A percentile compares a stretch with the other conserved stretches of the same genome.
Conservation (phyloP, 2,329 filamentous ascomycete genomes). For the Aphanocladium album region DNA sequence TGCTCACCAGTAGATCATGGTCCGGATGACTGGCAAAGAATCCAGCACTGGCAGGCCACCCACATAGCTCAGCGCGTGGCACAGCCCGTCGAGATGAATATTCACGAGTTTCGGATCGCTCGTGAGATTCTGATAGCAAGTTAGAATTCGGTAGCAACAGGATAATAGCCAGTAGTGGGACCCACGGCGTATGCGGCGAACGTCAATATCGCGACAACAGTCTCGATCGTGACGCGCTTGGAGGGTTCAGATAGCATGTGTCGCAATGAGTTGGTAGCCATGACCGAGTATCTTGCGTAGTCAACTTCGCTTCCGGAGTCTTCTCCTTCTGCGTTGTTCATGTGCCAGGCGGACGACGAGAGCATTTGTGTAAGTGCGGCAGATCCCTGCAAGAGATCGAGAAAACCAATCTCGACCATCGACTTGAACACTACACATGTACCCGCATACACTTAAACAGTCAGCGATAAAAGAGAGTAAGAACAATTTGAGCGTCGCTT, state of each 20-base stretch:
- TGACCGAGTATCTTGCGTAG: background rate
- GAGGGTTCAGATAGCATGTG: background rate
- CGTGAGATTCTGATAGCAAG: background rate
- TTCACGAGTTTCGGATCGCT: background rate
- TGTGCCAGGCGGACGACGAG: background rate
- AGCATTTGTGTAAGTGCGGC: constrained; percentile 5
- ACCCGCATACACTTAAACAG: background rate
- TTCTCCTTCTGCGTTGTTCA: background rate
- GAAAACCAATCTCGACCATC: constrained; percentile 9
- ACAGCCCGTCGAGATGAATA: background rate
- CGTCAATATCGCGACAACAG: background rate
- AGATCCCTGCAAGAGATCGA: background rate
- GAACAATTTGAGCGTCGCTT: background rate
- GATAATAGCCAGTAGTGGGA: background rate
- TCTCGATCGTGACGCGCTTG: background rate
- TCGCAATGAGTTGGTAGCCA: background rate
- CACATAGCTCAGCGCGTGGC: background rate
- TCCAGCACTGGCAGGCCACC: background rate
- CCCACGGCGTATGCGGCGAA: background rate
- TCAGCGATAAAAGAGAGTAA: background rate
- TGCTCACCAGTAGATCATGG: background rate
- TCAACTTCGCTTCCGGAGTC: background rate
- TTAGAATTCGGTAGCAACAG: background rate
- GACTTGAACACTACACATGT: constrained; percentile 8
- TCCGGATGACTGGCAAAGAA: background rate